phyloP scores from a whole-genome alignment of 148 eudicot species.

The Selenicereus undatus region DNA sequence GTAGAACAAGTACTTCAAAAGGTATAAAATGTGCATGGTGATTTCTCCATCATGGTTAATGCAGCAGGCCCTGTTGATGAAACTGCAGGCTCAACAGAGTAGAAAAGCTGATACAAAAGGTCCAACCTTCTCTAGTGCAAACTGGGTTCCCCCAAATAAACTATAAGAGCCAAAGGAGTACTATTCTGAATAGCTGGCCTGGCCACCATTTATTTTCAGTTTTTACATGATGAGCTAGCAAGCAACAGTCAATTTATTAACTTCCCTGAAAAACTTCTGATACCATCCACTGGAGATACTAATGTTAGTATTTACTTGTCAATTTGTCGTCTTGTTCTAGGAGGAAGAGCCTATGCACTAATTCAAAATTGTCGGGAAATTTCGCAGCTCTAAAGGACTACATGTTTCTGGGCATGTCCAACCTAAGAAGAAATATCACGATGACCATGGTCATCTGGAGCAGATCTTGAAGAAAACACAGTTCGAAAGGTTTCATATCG shows the following conservation, averaged over 20 bases:
- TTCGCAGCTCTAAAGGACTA: not conserved
- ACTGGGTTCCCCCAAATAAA: constrained; percentile 20
- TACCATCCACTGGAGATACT: constrained; percentile 15
- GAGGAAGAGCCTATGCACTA: not conserved
- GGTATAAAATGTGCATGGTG: not conserved
- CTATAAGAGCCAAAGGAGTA: constrained; percentile 24
- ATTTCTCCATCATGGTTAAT: constrained; percentile 10
- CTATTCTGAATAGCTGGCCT: constrained; percentile 15
- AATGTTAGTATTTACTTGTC: constrained; percentile 9
- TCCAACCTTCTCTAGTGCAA: constrained; percentile 18
- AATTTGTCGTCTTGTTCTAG: not conserved
- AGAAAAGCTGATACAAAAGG: constrained; percentile 15
- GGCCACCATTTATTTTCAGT: constrained; percentile 19
- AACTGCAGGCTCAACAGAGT: constrained; percentile 6
- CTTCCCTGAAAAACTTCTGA: constrained; percentile 13
- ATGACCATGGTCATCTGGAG: not conserved
- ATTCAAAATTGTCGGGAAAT: not conserved
- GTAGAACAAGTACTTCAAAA: not conserved
- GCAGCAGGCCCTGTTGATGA: constrained; percentile 12
- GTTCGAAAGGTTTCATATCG: not conserved
- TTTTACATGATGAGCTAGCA: constrained; percentile 1
- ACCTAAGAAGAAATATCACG: not conserved
- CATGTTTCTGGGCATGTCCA: not conserved
- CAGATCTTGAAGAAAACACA: not conserved
- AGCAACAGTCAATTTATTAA: constrained; percentile 27